A percentile compares a stretch with the other conserved stretches of the same genome.
phyloP scores from a whole-genome alignment of 352 stramenopile species.

The Pythium aphanidermatum region DNA sequence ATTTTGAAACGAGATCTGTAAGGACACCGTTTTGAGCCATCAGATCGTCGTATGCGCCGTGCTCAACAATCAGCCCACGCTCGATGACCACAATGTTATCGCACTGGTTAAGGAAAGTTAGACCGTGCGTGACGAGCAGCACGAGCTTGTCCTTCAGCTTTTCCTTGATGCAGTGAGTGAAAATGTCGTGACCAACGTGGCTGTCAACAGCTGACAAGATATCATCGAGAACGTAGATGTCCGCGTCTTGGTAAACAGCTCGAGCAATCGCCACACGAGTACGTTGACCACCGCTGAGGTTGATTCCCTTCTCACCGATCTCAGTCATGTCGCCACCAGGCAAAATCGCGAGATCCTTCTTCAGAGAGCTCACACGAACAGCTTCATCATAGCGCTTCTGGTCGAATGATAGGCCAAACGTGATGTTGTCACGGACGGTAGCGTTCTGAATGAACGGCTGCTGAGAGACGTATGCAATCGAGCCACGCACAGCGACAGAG shows the following conservation, averaged over 20 bases:
- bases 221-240: constrained; percentile 97
- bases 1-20: constrained; percentile 46
- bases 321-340: constrained; percentile 60
- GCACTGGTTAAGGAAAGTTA: constrained; percentile 78
- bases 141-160: constrained; percentile 85
- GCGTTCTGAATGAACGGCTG: constrained; percentile 29
- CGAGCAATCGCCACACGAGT: constrained; percentile 69
- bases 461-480: constrained; percentile 23
- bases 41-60: constrained; percentile 52
- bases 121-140: constrained; percentile 89
- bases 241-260: constrained; percentile 90
- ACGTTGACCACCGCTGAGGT: constrained; percentile 29
- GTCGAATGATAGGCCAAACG: constrained; percentile 23
- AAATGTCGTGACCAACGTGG: constrained; percentile 94
- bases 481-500: constrained; percentile 5
- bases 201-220: constrained; percentile 95
- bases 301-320: constrained; percentile 46
- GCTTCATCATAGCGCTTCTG: constrained; percentile 23
- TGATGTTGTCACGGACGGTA: constrained; percentile 26
- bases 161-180: constrained; percentile 90
- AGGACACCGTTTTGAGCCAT: constrained; percentile 51
- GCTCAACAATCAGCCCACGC: constrained; percentile 45
- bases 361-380: constrained; percentile 45
- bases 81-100: constrained; percentile 55
- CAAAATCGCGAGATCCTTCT: constrained; percentile 54